A percentile compares a stretch with the other conserved stretches of the same genome.
These are phyloP conservation scores for Purpureocillium lavendulum DNA, from an alignment of 2,329 filamentous ascomycete species.

Conservation along the genomic window DNA sequence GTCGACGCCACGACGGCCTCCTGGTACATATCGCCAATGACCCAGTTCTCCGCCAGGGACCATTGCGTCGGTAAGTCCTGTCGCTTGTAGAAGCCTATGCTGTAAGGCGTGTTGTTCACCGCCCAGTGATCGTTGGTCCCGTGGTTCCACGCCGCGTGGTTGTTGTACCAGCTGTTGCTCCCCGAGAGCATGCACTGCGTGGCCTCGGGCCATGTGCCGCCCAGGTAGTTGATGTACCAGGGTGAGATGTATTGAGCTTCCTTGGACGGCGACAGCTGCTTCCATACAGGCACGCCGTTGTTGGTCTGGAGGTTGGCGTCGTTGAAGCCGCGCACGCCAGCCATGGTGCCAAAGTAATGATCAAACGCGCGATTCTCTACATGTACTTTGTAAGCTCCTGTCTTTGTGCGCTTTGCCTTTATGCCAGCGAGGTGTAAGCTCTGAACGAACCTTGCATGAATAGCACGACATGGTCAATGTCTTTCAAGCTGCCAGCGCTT, in stretches of 20 bases:
- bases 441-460: conserved; percentile 40
- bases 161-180: conserved; percentile 40
- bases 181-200: conserved; percentile 47
- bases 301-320: conserved; percentile 48
- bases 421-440: too few species aligned
- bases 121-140: conserved; percentile 47
- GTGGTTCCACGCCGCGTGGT: conserved; percentile 41
- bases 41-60: conserved; percentile 45
- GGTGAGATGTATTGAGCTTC: conserved; percentile 35
- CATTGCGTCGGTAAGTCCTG: conserved; percentile 46
- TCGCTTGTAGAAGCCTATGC: conserved; percentile 41
- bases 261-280: conserved; percentile 34
- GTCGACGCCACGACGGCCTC: conserved; percentile 43
- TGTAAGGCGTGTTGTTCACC: conserved; percentile 42
- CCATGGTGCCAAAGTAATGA: conserved; percentile 48
- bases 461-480: conserved; percentile 48
- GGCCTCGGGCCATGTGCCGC: conserved; percentile 37
- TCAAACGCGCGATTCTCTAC: conserved; percentile 27
- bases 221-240: conserved; percentile 47
- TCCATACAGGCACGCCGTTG: conserved; percentile 33
- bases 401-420: too few species aligned
- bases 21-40: conserved; percentile 48
- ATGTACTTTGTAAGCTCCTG: not conserved
- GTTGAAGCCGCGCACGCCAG: conserved; percentile 44
- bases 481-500: conserved; percentile 13